Conservation (phyloP, 169 alveolate genomes). For the Eimeria brunetti region DNA sequence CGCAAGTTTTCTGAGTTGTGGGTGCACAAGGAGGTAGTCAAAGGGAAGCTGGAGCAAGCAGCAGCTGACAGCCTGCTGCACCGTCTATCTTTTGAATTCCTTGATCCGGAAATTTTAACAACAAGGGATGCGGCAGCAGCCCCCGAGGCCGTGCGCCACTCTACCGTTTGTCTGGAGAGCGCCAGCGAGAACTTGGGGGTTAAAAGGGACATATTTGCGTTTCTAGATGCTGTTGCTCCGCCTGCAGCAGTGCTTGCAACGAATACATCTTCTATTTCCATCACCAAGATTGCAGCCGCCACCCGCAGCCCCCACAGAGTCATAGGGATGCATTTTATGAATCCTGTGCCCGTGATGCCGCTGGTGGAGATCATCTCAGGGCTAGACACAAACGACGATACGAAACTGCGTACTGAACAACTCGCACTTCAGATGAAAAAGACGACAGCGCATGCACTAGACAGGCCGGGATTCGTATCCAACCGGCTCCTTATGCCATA, state of each 20-base stretch:
- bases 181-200: slow-evolving; percentile 88
- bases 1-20: slow-evolving; percentile 85
- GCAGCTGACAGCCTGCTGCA: slow-evolving; percentile 62
- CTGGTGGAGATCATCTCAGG: slow-evolving; percentile 90
- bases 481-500: slow-evolving; percentile 94
- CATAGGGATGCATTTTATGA: slow-evolving; percentile 96
- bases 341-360: slow-evolving; percentile 95
- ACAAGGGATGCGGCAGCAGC: not conserved
- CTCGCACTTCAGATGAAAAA: slow-evolving; percentile 33
- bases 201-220: slow-evolving; percentile 83
- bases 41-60: slow-evolving; percentile 83
- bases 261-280: slow-evolving; percentile 90
- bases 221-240: slow-evolving; percentile 81
- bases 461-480: slow-evolving; percentile 92
- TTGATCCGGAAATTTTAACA: slow-evolving; percentile 1
- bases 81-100: not conserved
- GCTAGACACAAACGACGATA: slow-evolving; percentile 87
- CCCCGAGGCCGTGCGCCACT: slow-evolving; percentile 84
- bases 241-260: slow-evolving; percentile 89
- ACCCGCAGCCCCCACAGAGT: slow-evolving; percentile 87
- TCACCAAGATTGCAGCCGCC: slow-evolving; percentile 90
- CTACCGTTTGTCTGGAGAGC: slow-evolving; percentile 86
- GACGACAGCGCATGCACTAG: slow-evolving; percentile 80
- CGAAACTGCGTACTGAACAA: slow-evolving; percentile 83
- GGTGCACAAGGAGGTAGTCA: slow-evolving; percentile 87